Conservation (phyloP, 495 filamentous ascomycete genomes). For the Xylaria bambusicola region DNA sequence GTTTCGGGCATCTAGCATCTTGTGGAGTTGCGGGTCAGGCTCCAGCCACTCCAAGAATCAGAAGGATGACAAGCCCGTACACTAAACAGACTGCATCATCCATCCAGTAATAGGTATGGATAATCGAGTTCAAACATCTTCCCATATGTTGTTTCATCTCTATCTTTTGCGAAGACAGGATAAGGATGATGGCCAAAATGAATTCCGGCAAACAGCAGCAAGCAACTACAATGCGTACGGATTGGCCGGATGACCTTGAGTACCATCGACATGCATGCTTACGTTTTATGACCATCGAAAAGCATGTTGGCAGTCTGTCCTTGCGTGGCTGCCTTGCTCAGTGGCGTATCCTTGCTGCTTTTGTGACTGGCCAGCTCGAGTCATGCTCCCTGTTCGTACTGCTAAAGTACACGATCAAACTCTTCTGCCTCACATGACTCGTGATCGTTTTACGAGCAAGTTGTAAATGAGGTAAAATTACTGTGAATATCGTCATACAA, state of each 20-base stretch:
- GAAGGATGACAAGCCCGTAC: neutral
- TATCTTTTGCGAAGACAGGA: neutral
- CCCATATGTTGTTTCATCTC: no score
- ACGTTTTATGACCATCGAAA: slow-evolving; percentile 4
- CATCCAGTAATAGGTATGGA: no score
- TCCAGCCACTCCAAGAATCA: slow-evolving; percentile 3
- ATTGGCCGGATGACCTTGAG: slow-evolving; percentile 9
- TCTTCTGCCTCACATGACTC: slow-evolving; percentile 7
- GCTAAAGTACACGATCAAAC: neutral
- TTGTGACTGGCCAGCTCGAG: slow-evolving; percentile 12
- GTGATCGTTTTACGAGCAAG: no score
- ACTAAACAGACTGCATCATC: no score
- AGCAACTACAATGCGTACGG: neutral
- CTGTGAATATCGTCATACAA: neutral
- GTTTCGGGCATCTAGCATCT: no score
- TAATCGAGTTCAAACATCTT: no score
- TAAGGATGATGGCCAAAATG: neutral
- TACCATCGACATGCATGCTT: slow-evolving; percentile 20
- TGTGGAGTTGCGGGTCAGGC: slow-evolving; percentile 3
- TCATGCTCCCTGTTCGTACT: slow-evolving; percentile 5
- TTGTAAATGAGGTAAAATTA: no score
- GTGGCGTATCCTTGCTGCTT: slow-evolving; percentile 12
- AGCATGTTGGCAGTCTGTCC: neutral
- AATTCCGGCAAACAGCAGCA: neutral
- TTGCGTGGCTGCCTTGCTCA: slow-evolving; percentile 12